A percentile compares a stretch with the other conserved stretches of the same genome.
Evolutionary conservation across 805 yeast genomes (phyloP).

Genomic region (Cyberlindnera mississippiensis): DNA sequence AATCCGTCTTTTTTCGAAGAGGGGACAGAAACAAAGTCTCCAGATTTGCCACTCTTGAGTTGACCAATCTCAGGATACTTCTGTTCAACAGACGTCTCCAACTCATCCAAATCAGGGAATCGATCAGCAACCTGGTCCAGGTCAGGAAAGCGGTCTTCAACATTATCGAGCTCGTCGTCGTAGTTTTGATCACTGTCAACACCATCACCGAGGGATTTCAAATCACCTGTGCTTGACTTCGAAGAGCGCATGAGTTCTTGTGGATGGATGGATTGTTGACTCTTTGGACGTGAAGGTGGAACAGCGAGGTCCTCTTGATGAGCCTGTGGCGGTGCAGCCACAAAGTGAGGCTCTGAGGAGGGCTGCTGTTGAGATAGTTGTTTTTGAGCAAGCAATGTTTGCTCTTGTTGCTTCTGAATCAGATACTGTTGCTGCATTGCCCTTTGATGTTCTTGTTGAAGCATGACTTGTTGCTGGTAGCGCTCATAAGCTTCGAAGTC

Average conservation of each 20-base stretch:
- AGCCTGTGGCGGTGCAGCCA: background rate
- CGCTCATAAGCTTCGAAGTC: constrained; percentile 52
- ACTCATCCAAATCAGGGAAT: constrained; percentile 45
- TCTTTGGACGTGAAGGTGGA: background rate
- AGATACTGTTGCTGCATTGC: constrained; percentile 22
- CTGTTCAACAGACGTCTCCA: constrained; percentile 15
- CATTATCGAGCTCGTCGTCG: constrained; percentile 11
- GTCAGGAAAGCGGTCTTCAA: constrained; percentile 22
- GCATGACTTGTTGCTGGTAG: constrained; percentile 38
- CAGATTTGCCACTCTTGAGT: background rate
- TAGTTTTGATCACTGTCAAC: constrained; percentile 1
- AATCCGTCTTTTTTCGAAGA: background rate
- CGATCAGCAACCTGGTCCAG: constrained; percentile 46
- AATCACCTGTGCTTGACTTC: constrained; percentile 26
- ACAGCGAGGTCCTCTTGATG: constrained; percentile 1
- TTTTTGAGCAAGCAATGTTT: constrained; percentile 15
- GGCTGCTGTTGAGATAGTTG: background rate
- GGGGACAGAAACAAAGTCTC: background rate
- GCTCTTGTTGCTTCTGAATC: constrained; percentile 19
- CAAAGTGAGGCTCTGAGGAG: constrained; percentile 1
- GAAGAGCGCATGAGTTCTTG: constrained; percentile 22
- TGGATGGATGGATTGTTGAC: constrained; percentile 12
- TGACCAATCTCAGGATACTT: constrained; percentile 13
- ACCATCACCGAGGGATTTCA: constrained; percentile 6
- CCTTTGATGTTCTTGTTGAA: constrained; percentile 39